Conservation (phyloP, 75 land plant genomes). For the Pinus tabuliformis region DNA sequence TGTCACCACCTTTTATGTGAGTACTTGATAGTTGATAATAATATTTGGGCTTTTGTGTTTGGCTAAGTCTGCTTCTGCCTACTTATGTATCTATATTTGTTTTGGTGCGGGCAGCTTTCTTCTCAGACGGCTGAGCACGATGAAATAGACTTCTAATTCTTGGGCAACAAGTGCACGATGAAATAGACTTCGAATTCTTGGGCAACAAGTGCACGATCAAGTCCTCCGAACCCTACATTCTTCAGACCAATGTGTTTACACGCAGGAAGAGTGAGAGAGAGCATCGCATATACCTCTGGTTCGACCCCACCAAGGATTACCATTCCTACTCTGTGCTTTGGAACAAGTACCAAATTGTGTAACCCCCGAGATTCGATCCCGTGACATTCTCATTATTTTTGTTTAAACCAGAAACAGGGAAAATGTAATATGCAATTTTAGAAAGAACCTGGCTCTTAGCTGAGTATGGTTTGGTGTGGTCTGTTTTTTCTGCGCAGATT, state of each 20-base stretch:
- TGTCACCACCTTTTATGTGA: conserved; percentile 23
- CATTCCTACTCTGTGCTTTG: conserved; percentile 23
- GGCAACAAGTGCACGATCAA: no score
- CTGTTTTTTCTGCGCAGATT: conserved; percentile 22
- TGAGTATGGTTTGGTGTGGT: no score
- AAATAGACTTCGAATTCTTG: conserved; percentile 24
- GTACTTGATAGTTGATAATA: not conserved
- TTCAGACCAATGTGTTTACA: conserved; percentile 21
- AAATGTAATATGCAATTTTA: not conserved
- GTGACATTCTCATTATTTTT: not conserved
- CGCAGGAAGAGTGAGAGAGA: conserved; percentile 17
- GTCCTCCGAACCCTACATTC: conserved; percentile 11
- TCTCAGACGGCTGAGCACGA: conserved; percentile 8
- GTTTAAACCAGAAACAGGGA: not conserved
- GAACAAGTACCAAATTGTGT: conserved; percentile 26
- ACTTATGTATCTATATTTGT: not conserved
- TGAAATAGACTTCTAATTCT: conserved; percentile 23
- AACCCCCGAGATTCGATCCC: not conserved
- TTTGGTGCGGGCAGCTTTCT: conserved; percentile 13
- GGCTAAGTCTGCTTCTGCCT: not conserved
- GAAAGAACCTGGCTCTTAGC: not conserved
- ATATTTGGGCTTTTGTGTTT: not conserved
- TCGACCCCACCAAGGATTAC: conserved; percentile 18
- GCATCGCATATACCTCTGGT: conserved; percentile 25
- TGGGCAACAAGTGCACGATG: conserved; percentile 27